Evolutionary conservation across 495 filamentous ascomycete genomes (phyloP).

Genomic region (Penicillium ochrochloron): DNA sequence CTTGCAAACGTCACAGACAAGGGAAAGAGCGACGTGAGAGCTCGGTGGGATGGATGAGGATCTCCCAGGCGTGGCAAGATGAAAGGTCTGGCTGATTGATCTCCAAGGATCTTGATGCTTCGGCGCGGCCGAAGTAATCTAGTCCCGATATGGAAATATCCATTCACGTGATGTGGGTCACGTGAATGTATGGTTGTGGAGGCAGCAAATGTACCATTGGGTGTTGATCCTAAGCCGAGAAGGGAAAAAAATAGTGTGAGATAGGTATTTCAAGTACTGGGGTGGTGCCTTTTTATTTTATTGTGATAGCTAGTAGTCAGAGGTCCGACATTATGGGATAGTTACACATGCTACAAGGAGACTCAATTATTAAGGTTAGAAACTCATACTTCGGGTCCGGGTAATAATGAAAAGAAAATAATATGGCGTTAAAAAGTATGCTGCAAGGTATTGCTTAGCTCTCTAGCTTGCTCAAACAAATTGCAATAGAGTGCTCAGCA

Average conservation of each 20-base stretch:
- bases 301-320: neutral
- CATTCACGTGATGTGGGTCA: neutral
- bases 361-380: neutral
- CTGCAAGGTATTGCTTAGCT: neutral
- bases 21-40: slow-evolving; percentile 18
- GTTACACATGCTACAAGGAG: neutral
- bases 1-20: slow-evolving; percentile 22
- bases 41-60: slow-evolving; percentile 29
- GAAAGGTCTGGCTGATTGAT: slow-evolving; percentile 31
- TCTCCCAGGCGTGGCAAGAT: slow-evolving; percentile 31
- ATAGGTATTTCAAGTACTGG: neutral
- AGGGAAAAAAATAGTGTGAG: neutral
- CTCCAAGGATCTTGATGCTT: slow-evolving; percentile 36
- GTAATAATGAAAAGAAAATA: neutral
- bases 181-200: neutral
- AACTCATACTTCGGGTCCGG: neutral
- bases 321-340: neutral
- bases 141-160: slow-evolving; percentile 14
- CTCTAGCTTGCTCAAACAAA: slow-evolving; percentile 35
- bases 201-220: neutral
- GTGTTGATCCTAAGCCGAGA: neutral
- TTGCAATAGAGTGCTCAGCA: slow-evolving; percentile 69
- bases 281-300: neutral
- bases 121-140: slow-evolving; percentile 23
- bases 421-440: neutral